These are phyloP conservation scores for Neurospora sp. DNA, from an alignment of 495 filamentous ascomycete genomes.

Conservation along the genomic window DNA sequence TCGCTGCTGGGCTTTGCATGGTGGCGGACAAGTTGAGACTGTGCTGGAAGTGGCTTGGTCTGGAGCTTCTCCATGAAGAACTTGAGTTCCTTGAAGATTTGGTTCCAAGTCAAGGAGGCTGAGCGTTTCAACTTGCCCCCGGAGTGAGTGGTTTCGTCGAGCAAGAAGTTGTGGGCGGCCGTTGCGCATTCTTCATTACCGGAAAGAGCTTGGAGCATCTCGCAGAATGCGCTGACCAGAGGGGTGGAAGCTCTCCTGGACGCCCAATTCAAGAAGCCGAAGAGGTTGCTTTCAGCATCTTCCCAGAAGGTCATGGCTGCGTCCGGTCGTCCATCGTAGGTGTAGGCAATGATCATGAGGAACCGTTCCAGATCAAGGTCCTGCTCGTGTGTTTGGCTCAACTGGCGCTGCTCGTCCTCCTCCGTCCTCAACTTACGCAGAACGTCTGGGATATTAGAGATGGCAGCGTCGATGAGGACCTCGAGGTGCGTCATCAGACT, in stretches of 20 bases:
- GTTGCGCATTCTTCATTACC: conserved; percentile 68
- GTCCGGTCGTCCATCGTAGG: conserved; percentile 74
- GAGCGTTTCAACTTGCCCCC: conserved; percentile 67
- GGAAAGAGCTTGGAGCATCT: conserved; percentile 82
- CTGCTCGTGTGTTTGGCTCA: conserved; percentile 63
- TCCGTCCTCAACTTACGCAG: conserved; percentile 76
- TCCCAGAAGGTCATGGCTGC: conserved; percentile 81
- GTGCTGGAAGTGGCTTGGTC: conserved; percentile 48
- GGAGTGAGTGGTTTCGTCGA: conserved; percentile 69
- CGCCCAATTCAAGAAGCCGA: conserved; percentile 92
- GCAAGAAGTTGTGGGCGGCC: conserved; percentile 75
- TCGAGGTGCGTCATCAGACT: conserved; percentile 73
- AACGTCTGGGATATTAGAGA: conserved; percentile 89
- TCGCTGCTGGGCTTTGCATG: conserved; percentile 42
- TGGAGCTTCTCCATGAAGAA: conserved; percentile 60
- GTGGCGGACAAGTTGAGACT: conserved; percentile 44
- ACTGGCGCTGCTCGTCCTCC: conserved; percentile 74
- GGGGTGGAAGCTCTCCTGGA: conserved; percentile 87
- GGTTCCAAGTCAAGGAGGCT: conserved; percentile 75
- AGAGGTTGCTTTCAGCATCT: conserved; percentile 78
- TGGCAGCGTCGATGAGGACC: conserved; percentile 76
- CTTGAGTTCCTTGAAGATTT: conserved; percentile 83
- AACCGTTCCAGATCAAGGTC: conserved; percentile 82
- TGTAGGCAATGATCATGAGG: conserved; percentile 80
- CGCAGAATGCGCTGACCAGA: conserved; percentile 87